Evolutionary conservation across 768 basidiomycete genomes (phyloP).

Genomic region (Termitomyces sp.): DNA sequence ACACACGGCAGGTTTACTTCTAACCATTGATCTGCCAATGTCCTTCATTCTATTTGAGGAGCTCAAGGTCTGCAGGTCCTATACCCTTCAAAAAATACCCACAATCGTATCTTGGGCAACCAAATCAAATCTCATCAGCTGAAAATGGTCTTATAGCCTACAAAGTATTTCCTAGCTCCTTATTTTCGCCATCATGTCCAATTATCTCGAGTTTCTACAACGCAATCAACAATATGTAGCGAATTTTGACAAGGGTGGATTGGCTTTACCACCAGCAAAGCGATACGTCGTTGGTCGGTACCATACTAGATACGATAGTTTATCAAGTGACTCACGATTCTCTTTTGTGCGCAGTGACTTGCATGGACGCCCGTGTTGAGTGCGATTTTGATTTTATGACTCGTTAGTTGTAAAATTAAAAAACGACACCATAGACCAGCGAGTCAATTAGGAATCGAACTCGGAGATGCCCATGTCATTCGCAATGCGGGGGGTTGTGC

Average conservation of each 20-base stretch:
- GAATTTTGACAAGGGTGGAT: conserved; percentile 39
- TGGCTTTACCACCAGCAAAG: conserved; percentile 32
- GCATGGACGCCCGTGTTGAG: neutral
- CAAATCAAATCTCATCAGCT: neutral
- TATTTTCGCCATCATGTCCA: conserved; percentile 16
- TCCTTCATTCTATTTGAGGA: neutral
- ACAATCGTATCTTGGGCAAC: neutral
- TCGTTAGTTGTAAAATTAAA: neutral
- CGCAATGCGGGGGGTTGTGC: conserved; percentile 70
- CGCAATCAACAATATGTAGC: conserved; percentile 45
- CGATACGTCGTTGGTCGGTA: conserved; percentile 17
- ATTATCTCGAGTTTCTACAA: conserved; percentile 29
- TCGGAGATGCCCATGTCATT: conserved; percentile 71
- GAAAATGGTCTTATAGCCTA: neutral
- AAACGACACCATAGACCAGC: conserved; percentile 39
- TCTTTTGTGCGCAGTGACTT: neutral
- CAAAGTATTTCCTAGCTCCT: neutral
- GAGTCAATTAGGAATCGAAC: conserved; percentile 54
- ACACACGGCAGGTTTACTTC: too few relatives aligned
- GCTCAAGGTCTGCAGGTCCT: neutral
- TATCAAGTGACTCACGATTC: neutral
- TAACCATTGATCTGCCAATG: neutral
- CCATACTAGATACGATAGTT: neutral
- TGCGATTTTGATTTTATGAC: neutral
- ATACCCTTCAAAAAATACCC: neutral